phyloP scores from a whole-genome alignment of 2,329 filamentous ascomycete genomes.

The Calonectria pauciramosa region DNA sequence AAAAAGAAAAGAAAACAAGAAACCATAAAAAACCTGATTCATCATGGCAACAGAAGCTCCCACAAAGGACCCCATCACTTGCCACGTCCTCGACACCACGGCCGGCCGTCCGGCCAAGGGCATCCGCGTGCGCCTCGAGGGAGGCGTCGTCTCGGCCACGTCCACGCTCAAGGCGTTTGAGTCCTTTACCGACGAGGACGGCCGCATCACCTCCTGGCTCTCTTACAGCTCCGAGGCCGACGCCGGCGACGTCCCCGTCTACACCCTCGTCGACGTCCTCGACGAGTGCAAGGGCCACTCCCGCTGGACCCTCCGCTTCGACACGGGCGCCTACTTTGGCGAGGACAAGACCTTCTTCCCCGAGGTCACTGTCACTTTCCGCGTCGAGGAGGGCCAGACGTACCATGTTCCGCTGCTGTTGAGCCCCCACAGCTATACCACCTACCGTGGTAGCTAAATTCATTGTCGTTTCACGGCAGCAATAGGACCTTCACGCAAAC shows the following conservation, averaged over 20 bases:
- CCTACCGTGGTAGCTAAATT: slow-evolving; percentile 80
- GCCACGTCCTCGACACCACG: slow-evolving; percentile 89
- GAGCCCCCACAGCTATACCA: slow-evolving; percentile 85
- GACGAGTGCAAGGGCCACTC: slow-evolving; percentile 59
- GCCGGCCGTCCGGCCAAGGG: slow-evolving; percentile 76
- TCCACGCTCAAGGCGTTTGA: slow-evolving; percentile 67
- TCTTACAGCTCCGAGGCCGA: slow-evolving; percentile 66
- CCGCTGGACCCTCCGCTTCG: slow-evolving; percentile 79
- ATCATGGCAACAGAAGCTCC: slow-evolving; percentile 36
- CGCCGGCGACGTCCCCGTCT: slow-evolving; percentile 69
- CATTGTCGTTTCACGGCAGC: slow-evolving; percentile 28
- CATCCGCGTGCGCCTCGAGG: slow-evolving; percentile 76
- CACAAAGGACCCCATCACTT: slow-evolving; percentile 79
- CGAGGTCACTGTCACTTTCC: slow-evolving; percentile 68
- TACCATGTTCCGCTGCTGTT: slow-evolving; percentile 86
- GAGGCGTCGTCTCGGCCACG: slow-evolving; percentile 49
- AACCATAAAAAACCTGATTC: not conserved
- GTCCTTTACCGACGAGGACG: slow-evolving; percentile 81
- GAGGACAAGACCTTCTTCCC: slow-evolving; percentile 73
- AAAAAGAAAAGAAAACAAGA: not conserved
- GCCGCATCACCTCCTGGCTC: slow-evolving; percentile 79
- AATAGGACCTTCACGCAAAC: too few relatives aligned
- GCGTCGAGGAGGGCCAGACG: slow-evolving; percentile 70
- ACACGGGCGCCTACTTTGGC: slow-evolving; percentile 80
- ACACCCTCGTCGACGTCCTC: slow-evolving; percentile 70